Evolutionary conservation across 371 early-diverging fungal genomes (phyloP).

Genomic region (Rhizomucor pusillus): DNA sequence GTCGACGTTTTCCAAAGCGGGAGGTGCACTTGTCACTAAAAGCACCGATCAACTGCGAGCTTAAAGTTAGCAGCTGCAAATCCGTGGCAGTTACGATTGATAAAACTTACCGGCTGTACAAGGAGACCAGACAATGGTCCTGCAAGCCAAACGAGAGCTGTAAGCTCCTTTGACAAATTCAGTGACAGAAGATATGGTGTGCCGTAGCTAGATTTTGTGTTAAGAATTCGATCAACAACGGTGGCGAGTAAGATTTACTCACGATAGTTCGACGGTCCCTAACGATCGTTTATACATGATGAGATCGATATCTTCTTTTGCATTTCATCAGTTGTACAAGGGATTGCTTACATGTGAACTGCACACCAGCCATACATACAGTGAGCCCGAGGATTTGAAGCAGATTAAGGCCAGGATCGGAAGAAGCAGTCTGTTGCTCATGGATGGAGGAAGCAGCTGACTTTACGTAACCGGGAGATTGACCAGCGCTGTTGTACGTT

Average conservation of each 20-base stretch:
- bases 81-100: neutral
- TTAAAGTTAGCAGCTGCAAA: neutral
- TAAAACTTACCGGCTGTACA: conserved; percentile 24
- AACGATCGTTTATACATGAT: neutral
- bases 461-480: conserved; percentile 17
- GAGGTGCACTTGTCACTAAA: conserved; percentile 62
- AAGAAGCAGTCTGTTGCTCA: neutral
- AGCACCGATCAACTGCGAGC: conserved; percentile 47
- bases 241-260: conserved; percentile 26
- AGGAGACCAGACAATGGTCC: conserved; percentile 72
- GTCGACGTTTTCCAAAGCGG: conserved; percentile 59
- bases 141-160: conserved; percentile 75
- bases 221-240: too few species aligned
- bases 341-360: conserved; percentile 58
- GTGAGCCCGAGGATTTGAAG: conserved; percentile 17
- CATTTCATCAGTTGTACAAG: neutral
- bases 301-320: neutral
- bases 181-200: conserved; percentile 74
- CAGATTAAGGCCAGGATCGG: conserved; percentile 14
- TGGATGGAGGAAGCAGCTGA: conserved; percentile 12
- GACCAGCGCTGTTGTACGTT: conserved; percentile 41
- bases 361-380: conserved; percentile 62
- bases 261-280: conserved; percentile 62
- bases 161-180: conserved; percentile 65
- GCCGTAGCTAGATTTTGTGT: conserved; percentile 71